Evolutionary conservation across 2,329 filamentous ascomycete species (phyloP).

Genomic region (Penicillium olsonii): DNA sequence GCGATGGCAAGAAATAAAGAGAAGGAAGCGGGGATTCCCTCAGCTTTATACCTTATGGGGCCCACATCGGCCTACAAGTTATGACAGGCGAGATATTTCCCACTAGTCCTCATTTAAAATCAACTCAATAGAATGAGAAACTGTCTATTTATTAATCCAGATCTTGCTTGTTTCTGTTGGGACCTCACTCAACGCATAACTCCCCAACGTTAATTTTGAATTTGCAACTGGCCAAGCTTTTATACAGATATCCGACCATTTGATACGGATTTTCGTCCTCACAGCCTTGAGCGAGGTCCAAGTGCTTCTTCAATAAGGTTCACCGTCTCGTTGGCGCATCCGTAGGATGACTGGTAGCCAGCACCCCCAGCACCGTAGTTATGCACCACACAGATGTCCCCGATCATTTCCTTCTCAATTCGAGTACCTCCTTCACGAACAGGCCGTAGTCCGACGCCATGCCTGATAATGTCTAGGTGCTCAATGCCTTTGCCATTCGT

Average conservation of each 20-base stretch:
- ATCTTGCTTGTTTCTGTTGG: no score
- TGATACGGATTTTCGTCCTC: not conserved
- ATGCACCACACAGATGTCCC: constrained; percentile 52
- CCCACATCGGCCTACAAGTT: no score
- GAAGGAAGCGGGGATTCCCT: not conserved
- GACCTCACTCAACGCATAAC: no score
- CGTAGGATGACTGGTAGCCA: constrained; percentile 67
- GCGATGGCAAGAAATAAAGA: not conserved
- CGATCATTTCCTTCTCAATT: constrained; percentile 68
- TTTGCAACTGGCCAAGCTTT: no score
- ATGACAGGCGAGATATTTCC: no score
- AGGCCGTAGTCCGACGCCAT: constrained; percentile 77
- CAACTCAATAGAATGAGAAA: no score
- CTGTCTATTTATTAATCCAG: no score
- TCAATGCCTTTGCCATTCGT: constrained; percentile 61
- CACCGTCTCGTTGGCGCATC: constrained; percentile 66
- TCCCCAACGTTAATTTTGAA: no score
- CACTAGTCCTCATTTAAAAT: no score
- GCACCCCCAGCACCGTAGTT: constrained; percentile 40
- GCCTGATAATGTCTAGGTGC: constrained; percentile 70
- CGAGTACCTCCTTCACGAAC: constrained; percentile 71
- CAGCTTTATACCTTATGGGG: not conserved
- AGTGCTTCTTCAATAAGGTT: not conserved
- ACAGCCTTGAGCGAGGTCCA: not conserved
- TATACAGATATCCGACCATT: no score